Conservation (phyloP, 345 rosid species). For the Excoecaria agallocha region DNA sequence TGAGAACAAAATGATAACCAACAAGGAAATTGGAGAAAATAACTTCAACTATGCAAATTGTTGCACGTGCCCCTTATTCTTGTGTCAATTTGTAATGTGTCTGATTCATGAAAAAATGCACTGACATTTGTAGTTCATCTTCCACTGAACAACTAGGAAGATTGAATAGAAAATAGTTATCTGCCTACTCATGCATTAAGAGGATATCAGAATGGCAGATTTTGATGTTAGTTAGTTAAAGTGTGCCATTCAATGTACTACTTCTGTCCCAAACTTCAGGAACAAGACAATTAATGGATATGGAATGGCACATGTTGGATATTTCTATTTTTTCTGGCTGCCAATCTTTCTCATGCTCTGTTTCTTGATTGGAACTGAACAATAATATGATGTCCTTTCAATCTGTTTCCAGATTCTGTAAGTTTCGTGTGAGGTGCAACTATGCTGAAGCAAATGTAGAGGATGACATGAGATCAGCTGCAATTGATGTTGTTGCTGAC, state of each 20-base stretch:
- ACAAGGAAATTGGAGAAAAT: neutral
- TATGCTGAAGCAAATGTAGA: constrained; percentile 48
- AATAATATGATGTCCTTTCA: neutral
- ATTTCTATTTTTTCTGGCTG: neutral
- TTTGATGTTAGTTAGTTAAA: neutral
- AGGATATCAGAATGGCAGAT: neutral
- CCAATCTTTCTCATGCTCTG: neutral
- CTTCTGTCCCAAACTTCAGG: neutral
- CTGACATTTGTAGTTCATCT: neutral
- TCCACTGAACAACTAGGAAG: neutral
- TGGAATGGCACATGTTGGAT: neutral
- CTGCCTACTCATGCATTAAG: neutral
- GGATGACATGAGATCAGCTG: constrained; percentile 42
- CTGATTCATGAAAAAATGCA: too few species aligned
- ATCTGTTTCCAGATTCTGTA: constrained; percentile 43
- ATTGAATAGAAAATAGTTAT: neutral
- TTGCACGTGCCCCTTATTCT: neutral
- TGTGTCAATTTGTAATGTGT: neutral
- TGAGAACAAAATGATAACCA: too few species aligned
- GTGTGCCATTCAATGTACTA: neutral
- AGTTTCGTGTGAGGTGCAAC: constrained; percentile 57
- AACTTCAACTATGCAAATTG: neutral
- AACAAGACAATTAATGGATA: neutral
- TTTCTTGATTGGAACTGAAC: neutral
- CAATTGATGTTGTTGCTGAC: constrained; percentile 83